Percentiles rank a stretch among this genome's conserved stretches.
Evolutionary conservation across 2,329 filamentous ascomycete genomes (phyloP).

Genomic region (Colletotrichum brevisporum): DNA sequence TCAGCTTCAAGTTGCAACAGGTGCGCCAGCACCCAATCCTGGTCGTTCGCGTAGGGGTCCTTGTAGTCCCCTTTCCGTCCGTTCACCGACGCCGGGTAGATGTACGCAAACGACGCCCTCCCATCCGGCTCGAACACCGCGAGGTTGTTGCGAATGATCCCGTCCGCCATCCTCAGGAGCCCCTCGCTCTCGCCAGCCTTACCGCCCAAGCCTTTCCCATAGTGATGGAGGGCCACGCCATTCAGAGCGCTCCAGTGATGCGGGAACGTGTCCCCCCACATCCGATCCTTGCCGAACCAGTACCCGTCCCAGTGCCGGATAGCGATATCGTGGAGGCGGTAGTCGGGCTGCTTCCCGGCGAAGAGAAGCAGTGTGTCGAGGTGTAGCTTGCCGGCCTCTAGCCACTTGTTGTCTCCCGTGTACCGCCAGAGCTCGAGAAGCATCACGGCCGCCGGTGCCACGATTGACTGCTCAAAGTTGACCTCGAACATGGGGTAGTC

Average conservation of each 20-base stretch:
- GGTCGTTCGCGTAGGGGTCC: constrained; percentile 37
- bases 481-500: constrained; percentile 31
- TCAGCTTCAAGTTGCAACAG: constrained; percentile 35
- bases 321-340: constrained; percentile 31
- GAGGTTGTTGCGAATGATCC: constrained; percentile 20
- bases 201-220: constrained; percentile 2
- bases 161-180: neutral
- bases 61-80: constrained; percentile 22
- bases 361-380: constrained; percentile 21
- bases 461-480: constrained; percentile 38
- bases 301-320: constrained; percentile 38
- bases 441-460: constrained; percentile 31
- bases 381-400: constrained; percentile 46
- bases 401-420: constrained; percentile 54
- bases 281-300: constrained; percentile 36
- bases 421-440: constrained; percentile 65
- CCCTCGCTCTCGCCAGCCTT: neutral
- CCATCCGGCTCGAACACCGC: constrained; percentile 28
- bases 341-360: constrained; percentile 35
- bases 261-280: constrained; percentile 36
- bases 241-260: constrained; percentile 36
- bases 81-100: constrained; percentile 32
- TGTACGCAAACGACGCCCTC: constrained; percentile 30
- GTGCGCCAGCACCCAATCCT: constrained; percentile 30
- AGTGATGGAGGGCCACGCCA: constrained; percentile 29